These are phyloP conservation scores for Rhamnella rubrinervis DNA, from an alignment of 331 rosid species.

Conservation along the genomic window DNA sequence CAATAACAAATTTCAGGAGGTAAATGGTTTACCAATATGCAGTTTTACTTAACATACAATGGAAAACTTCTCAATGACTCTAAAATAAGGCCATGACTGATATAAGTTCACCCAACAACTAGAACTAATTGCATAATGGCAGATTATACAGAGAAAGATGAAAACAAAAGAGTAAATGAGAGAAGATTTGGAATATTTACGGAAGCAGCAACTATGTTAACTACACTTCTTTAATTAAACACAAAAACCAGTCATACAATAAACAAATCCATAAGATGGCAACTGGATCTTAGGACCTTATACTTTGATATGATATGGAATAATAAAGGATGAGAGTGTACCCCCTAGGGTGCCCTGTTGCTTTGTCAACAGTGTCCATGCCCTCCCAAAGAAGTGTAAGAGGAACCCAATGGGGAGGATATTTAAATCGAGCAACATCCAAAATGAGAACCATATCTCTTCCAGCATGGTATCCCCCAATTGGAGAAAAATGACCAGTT, in stretches of 20 bases:
- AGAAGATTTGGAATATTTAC: too few species aligned
- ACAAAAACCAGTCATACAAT: too few species aligned
- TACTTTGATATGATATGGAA: neutral
- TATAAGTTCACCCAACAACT: neutral
- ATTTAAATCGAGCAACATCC: slow-evolving; percentile 90
- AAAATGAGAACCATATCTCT: slow-evolving; percentile 78
- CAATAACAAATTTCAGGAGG: slow-evolving; percentile 32
- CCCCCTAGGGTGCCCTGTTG: slow-evolving; percentile 70
- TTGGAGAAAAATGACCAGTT: slow-evolving; percentile 80
- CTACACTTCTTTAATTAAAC: too few species aligned
- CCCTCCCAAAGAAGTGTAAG: slow-evolving; percentile 73
- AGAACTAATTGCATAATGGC: neutral
- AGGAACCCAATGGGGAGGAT: slow-evolving; percentile 97
- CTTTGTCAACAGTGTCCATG: slow-evolving; percentile 58
- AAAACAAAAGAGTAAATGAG: too few species aligned
- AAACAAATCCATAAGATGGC: neutral
- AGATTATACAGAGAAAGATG: too few species aligned
- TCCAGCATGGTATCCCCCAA: slow-evolving; percentile 77
- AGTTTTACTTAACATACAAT: neutral
- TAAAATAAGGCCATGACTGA: neutral
- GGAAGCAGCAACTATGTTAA: too few species aligned
- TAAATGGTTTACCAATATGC: slow-evolving; percentile 20
- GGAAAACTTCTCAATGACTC: neutral
- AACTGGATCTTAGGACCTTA: neutral
- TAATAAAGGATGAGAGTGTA: slow-evolving; percentile 20